Conservation (phyloP, 163 green algal genomes). For the Smithsoniella earleae region DNA sequence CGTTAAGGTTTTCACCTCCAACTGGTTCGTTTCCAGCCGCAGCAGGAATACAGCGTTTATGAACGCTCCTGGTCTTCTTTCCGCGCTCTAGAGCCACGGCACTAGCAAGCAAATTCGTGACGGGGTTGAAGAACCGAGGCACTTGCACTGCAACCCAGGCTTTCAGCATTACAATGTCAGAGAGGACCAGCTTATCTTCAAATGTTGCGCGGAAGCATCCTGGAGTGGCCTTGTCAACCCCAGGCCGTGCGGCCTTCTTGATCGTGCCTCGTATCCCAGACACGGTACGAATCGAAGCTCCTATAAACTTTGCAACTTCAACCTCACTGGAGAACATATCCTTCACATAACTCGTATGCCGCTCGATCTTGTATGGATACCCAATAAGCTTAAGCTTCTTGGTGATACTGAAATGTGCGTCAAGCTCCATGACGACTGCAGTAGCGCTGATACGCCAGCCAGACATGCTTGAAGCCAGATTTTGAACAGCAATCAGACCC, state of each 20-base stretch:
- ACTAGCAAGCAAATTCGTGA: conserved; percentile 67
- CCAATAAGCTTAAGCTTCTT: conserved; percentile 98
- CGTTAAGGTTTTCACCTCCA: conserved; percentile 6
- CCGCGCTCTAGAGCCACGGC: background rate
- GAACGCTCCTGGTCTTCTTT: conserved; percentile 1
- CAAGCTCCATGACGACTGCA: conserved; percentile 59
- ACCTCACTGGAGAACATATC: conserved; percentile 82
- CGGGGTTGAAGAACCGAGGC: conserved; percentile 84
- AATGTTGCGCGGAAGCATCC: conserved; percentile 71
- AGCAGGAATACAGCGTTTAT: background rate
- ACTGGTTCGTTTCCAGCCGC: background rate
- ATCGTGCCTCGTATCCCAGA: conserved; percentile 89
- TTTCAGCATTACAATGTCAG: conserved; percentile 85
- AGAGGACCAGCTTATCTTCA: conserved; percentile 85
- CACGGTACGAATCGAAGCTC: conserved; percentile 81
- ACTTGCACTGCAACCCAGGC: conserved; percentile 83
- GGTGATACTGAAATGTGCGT: conserved; percentile 59
- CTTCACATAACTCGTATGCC: conserved; percentile 74
- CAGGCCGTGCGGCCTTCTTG: conserved; percentile 74
- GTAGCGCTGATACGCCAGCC: conserved; percentile 58
- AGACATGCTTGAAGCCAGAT: conserved; percentile 33
- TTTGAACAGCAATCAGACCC: conserved; percentile 77
- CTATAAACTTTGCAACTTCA: conserved; percentile 92
- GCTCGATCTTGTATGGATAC: conserved; percentile 68
- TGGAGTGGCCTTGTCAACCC: conserved; percentile 44